phyloP scores from a whole-genome alignment of 2,329 filamentous ascomycete species.

The Cladophialophora bantiana region DNA sequence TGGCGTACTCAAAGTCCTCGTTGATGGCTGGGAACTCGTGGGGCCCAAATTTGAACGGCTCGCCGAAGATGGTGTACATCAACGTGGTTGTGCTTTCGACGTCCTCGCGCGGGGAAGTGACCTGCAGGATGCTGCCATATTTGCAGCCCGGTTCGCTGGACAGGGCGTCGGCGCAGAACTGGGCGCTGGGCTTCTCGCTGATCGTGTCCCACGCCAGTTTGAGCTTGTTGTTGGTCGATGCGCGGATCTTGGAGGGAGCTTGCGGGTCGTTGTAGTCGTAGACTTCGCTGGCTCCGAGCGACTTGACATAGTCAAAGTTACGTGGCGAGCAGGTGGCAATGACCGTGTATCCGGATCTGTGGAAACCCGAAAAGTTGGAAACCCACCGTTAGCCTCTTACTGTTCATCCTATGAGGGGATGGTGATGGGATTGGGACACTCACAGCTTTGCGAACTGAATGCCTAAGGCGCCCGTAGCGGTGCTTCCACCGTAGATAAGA shows the following conservation, averaged over 20 bases:
- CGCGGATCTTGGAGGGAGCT: slow-evolving; percentile 44
- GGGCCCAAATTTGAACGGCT: slow-evolving; percentile 40
- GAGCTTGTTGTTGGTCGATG: slow-evolving; percentile 48
- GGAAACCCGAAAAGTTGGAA: no score
- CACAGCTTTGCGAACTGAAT: slow-evolving; percentile 52
- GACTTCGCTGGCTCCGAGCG: slow-evolving; percentile 53
- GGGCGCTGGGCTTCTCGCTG: slow-evolving; percentile 40
- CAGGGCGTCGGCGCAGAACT: slow-evolving; percentile 47
- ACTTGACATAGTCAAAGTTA: slow-evolving; percentile 56
- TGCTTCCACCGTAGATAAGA: slow-evolving; percentile 55
- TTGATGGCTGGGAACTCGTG: slow-evolving; percentile 33
- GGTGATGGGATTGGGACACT: slow-evolving; percentile 25
- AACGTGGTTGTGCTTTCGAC: slow-evolving; percentile 45
- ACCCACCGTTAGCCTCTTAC: no score
- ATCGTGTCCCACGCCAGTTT: slow-evolving; percentile 50
- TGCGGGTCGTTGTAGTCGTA: slow-evolving; percentile 56
- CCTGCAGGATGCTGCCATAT: slow-evolving; percentile 44
- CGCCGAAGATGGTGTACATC: slow-evolving; percentile 47
- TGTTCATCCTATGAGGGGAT: not conserved
- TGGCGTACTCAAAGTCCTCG: slow-evolving; percentile 53
- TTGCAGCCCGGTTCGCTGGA: slow-evolving; percentile 43
- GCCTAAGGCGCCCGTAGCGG: slow-evolving; percentile 52
- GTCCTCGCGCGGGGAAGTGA: slow-evolving; percentile 44
- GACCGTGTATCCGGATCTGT: slow-evolving; percentile 50
- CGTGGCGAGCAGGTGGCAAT: slow-evolving; percentile 49